Evolutionary conservation across 129 eudicot species (phyloP), one percentile per base, ranked within the genome.

Genomic region (Arctium lappa): DNA sequence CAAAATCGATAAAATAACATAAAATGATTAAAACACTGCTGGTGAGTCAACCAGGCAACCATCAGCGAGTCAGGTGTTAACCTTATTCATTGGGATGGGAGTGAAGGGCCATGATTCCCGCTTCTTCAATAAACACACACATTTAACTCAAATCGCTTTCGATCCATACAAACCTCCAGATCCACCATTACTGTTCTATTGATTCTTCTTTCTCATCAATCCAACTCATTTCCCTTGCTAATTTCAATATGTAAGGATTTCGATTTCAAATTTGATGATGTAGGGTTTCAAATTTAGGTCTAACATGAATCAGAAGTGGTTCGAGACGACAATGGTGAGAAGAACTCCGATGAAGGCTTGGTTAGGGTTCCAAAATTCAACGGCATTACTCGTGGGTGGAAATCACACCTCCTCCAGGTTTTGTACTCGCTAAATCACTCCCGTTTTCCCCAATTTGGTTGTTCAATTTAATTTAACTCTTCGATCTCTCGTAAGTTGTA

Each of bases 331-430:
- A 85, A 53, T 80, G 88, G 56, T 79, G 72, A 90, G 79, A 39
- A 87, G 89, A 79, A 83, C 82, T 86, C 89, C 93, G 74, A 89
- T 65, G 86, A 92, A 84, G 84, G 90, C 88, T 22, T 92, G 91
- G 97, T 78, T 92, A 81, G 89, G 94, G 82, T 84, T n/a, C 74
- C 93, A 92, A 92, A 89, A 73, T 74, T 87, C 97, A 74, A 82
- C 85, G 83, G 88, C 82, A 46, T 83, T 92, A 90, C 91, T 92
- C 82, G 97, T 92, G 94, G 97, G 97, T 92, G 97, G 97, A 83
- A 92, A 92, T 80, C 97, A 92, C 94, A 92, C 97, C 81, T 92
- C 97, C 46, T 90, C 91, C 93, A 92, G 94, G 93, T 92, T 92
- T 89, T 90, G 94, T 72, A 87, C 93, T 82, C 97, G 97, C 89